Evolutionary conservation across 1,284 basidiomycete species (phyloP), one percentile per base, ranked within the genome.

Genomic region (Ceratobasidium sp.): DNA sequence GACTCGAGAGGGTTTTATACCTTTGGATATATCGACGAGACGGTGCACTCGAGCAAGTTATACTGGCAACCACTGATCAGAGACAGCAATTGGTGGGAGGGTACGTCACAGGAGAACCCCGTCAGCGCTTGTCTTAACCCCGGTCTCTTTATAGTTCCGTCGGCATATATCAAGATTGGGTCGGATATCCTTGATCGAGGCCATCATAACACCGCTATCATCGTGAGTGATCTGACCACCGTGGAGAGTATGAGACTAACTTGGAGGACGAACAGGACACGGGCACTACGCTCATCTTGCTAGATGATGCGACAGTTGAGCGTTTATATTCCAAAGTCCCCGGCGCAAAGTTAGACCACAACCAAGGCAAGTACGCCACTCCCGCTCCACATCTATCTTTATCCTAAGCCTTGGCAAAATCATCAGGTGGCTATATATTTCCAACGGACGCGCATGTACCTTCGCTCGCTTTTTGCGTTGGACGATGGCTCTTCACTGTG

Each of bases 1-100:
- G 74, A 66, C 50, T 62, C 69, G 19, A 60, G 47, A 47, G 65
- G 74, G 19, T 75, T 62, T 57, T 75, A 75, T 50, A 75, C 74
- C n/a, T 75, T 75, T 54, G 74, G 74, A 14, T 73, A 57, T 45
- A 73, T 75, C 31, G 62, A 47, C 33, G 17, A 73, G 17, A 59
- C 56, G 31, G 69, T 48, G 19, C 36, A 64, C 19, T 33, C 27
- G 14, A 60, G 33, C 54, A 57, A 57, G 29, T 27, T 57, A 8
- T 57, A 57, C 27, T 57, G 54, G 54, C 54, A 57, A 24, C 24
- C 22, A 7, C 22, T 57, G 29, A 33, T 27, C 19, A 57, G 29
- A 27, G 27, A 54, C 9, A 24, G 47, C 53, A 1, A 29, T n/a
- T 54, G 65, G 54, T 57, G 54, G 54, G 54, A 57, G 29, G 54